A percentile compares a stretch with the other conserved stretches of the same genome.
phyloP scores from a whole-genome alignment of 441 rosid genomes.

The Geranium incanum region DNA sequence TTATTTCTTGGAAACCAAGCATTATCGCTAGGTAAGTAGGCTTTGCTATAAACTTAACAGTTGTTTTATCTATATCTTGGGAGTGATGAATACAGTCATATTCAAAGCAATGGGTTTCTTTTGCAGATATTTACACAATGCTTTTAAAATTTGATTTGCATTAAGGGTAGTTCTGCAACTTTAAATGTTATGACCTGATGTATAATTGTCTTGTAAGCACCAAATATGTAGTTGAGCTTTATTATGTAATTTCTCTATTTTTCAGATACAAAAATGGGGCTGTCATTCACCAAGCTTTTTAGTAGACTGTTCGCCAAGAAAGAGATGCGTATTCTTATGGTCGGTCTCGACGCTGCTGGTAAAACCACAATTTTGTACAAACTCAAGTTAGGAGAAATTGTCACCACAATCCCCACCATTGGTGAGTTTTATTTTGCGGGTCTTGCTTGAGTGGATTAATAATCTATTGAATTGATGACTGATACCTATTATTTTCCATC shows the following conservation, averaged over 20 bases:
- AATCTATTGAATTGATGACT: not conserved
- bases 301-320: conserved; percentile 22
- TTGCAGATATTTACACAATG: too few species aligned
- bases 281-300: conserved; percentile 5
- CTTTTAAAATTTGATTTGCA: too few species aligned
- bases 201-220: not conserved
- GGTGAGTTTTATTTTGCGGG: conserved; percentile 12
- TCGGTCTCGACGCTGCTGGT: conserved; percentile 30
- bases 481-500: not conserved
- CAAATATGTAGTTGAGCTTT: not conserved
- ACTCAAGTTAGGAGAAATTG: conserved; percentile 26
- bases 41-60: too few species aligned
- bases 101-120: not conserved
- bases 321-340: conserved; percentile 31
- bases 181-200: not conserved
- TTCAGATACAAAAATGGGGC: conserved; percentile 3
- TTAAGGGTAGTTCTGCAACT: not conserved
- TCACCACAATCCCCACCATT: conserved; percentile 25
- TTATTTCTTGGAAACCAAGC: too few species aligned
- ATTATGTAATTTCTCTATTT: not conserved
- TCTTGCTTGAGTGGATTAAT: not conserved
- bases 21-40: too few species aligned
- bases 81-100: not conserved
- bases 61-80: too few species aligned
- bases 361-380: conserved; percentile 27